Conservation (phyloP, 352 stramenopile genomes). For the Hyaloperonospora brassicae region DNA sequence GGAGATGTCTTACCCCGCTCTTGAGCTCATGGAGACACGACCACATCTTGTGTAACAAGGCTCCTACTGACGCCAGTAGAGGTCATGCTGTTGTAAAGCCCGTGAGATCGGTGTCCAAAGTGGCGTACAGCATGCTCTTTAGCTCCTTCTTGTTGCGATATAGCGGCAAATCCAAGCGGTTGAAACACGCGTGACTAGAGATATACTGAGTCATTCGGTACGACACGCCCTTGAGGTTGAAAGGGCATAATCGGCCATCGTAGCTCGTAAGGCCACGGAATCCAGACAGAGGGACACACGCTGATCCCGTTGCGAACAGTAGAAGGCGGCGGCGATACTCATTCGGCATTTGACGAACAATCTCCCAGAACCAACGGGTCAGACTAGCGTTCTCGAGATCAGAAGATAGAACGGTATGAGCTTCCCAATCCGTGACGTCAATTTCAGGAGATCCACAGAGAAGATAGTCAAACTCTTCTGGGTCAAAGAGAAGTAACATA, state of each 20-base stretch:
- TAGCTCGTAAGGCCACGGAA: conserved; percentile 74
- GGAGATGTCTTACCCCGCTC: no score
- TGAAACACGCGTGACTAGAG: conserved; percentile 73
- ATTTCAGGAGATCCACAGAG: conserved; percentile 95
- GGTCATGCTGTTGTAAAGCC: conserved; percentile 57
- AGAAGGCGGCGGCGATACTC: conserved; percentile 68
- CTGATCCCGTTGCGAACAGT: conserved; percentile 74
- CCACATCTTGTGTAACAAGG: no score
- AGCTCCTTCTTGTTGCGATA: conserved; percentile 88
- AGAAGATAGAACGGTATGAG: conserved; percentile 61
- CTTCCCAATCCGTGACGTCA: conserved; percentile 93
- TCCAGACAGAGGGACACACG: conserved; percentile 63
- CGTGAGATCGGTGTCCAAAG: conserved; percentile 56
- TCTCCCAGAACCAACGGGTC: conserved; percentile 92
- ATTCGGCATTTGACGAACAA: conserved; percentile 85
- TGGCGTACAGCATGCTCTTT: conserved; percentile 49
- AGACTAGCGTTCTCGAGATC: conserved; percentile 36
- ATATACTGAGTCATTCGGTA: conserved; percentile 49
- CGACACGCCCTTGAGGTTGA: conserved; percentile 57
- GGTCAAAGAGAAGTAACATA: conserved; percentile 93
- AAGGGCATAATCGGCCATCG: conserved; percentile 65
- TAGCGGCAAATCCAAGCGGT: conserved; percentile 91
- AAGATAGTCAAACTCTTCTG: conserved; percentile 92
- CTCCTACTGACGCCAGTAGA: no score
- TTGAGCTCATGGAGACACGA: no score